phyloP scores from a whole-genome alignment of 805 yeast species.

The Metschnikowia lochheadii region DNA sequence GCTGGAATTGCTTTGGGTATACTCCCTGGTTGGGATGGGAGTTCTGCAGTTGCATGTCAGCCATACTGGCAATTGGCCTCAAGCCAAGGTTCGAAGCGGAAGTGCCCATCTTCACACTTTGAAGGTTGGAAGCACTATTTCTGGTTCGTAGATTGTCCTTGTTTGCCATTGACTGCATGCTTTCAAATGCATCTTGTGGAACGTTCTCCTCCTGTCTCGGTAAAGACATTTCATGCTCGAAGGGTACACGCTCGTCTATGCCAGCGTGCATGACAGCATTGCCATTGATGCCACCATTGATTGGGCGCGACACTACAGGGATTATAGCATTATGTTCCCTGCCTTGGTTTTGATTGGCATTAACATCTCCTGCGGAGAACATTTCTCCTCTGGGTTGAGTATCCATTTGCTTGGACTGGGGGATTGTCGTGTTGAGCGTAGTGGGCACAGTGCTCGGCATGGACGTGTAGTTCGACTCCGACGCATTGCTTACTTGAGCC shows the following conservation, averaged over 20 bases:
- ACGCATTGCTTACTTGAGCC: constrained; percentile 24
- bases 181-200: not conserved
- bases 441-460: constrained; percentile 41
- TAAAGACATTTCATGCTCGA: not conserved
- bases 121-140: constrained; percentile 33
- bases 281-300: not conserved
- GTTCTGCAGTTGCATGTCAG: constrained; percentile 14
- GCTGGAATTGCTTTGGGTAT: constrained; percentile 11
- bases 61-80: constrained; percentile 18
- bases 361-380: not conserved
- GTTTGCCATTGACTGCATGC: not conserved
- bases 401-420: not conserved
- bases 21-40: not conserved
- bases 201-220: not conserved
- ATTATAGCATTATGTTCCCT: not conserved
- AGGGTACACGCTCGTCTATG: constrained; percentile 2
- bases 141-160: constrained; percentile 22
- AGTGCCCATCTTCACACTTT: constrained; percentile 14
- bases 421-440: constrained; percentile 21
- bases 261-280: not conserved
- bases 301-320: not conserved
- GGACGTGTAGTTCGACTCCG: constrained; percentile 22
- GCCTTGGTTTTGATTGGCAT: not conserved
- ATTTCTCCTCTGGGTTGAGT: not conserved
- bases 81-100: constrained; percentile 8